Conservation (phyloP, 2,329 filamentous ascomycete genomes). For the Fusarium dimerum region DNA sequence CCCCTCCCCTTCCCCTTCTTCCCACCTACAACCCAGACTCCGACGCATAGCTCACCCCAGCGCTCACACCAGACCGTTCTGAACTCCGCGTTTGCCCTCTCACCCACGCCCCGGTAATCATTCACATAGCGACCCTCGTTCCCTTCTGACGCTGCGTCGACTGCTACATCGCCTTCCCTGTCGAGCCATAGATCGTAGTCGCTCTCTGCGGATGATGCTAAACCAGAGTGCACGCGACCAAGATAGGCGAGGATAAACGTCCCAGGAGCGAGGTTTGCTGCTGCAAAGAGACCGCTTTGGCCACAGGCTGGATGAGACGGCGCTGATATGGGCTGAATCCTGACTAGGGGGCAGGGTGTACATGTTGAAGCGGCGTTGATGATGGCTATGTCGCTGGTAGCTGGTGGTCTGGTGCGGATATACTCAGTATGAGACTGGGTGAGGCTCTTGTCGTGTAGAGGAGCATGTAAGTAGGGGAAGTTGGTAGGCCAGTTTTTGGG, state of each 20-base stretch:
- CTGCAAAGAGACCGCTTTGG: conserved; percentile 62
- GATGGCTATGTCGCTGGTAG: conserved; percentile 19
- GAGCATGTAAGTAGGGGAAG: conserved; percentile 53
- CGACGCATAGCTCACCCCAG: conserved; percentile 55
- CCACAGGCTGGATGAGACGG: conserved; percentile 57
- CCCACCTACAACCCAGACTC: conserved; percentile 53
- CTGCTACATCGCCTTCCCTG: conserved; percentile 55
- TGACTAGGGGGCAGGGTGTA: conserved; percentile 51
- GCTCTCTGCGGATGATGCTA: conserved; percentile 30
- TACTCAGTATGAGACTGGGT: conserved; percentile 41
- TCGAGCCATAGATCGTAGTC: conserved; percentile 69
- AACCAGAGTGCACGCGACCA: conserved; percentile 54
- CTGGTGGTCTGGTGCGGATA: conserved; percentile 35
- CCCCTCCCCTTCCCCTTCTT: conserved; percentile 16
- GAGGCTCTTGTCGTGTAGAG: conserved; percentile 50
- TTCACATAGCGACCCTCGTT: conserved; percentile 70
- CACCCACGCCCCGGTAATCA: conserved; percentile 62
- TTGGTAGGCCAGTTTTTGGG: conserved; percentile 61
- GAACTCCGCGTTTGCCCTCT: conserved; percentile 60
- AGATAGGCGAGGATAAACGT: conserved; percentile 63
- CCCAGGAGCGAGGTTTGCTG: conserved; percentile 53
- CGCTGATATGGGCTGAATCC: conserved; percentile 54
- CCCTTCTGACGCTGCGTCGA: conserved; percentile 59
- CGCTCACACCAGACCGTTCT: conserved; percentile 56
- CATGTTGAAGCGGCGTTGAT: conserved; percentile 34